Evolutionary conservation across 768 basidiomycete species (phyloP), one percentile per base, ranked within the genome.

Genomic region (Tylopilus intermedius): DNA sequence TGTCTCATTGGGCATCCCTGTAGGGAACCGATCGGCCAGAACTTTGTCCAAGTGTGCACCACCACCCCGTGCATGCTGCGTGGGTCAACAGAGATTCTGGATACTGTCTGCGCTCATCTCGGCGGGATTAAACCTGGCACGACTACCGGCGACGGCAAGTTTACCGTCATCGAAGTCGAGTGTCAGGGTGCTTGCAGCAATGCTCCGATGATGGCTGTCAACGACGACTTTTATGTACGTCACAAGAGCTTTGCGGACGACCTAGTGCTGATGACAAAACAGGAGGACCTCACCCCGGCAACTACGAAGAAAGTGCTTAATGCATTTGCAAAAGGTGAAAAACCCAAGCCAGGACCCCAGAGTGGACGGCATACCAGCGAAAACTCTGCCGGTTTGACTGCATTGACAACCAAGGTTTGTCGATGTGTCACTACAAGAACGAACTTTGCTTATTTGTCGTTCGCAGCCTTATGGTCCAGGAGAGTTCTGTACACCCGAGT

Each of bases 131-230:
- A 86, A 58, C 85, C 90, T 22, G 95, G 95, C 7, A 82, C 90
- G 67, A 94, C 94, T n/a, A 96, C 96, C 11, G 80, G 82, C 68
- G 93, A 99, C 66, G 88, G 90, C 39, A 97, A 95, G 72, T 99
- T 97, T 72, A 96, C 96, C 9, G 84, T 98, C 40, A 79, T 99
- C 52, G 96, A 99, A 72, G 96, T 98, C 27, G 96, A 99, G 74
- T 99, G 96, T 71, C 86, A 97, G 64, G 96, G 96, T 51, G 95
- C 96, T 49, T 99, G 96, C 75, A 91, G 88, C 62, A 99, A 97
- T 72, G 96, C 93, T 26, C 92, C 90, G 42, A 98, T 98, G 96
- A 77, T 99, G 71, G 93, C 86, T 55, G 79, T 99, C 62, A 87
- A 88, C 26, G 96, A 99, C 65, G 93, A 98, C 69, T 99, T 94